phyloP scores from a whole-genome alignment of 2,329 filamentous ascomycete species.

The Sporothrix sp. region DNA sequence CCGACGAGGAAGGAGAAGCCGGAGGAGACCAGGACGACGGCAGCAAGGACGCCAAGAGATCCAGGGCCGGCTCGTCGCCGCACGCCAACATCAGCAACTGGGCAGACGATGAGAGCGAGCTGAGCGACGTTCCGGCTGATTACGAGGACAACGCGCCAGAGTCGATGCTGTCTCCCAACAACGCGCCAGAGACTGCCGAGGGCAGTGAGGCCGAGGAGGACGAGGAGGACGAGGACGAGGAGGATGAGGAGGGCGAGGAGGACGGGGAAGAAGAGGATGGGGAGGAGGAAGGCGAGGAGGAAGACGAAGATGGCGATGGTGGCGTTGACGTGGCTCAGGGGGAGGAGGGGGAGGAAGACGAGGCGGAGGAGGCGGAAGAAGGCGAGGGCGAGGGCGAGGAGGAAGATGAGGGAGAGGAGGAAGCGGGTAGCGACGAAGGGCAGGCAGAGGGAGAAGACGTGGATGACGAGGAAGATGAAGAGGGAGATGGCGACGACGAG shows the following conservation, averaged over 20 bases:
- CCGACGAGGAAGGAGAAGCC: conserved; percentile 7
- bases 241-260: conserved; percentile 25
- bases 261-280: conserved; percentile 25
- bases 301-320: not conserved
- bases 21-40: conserved; percentile 22
- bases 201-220: conserved; percentile 17
- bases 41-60: conserved; percentile 23
- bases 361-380: not conserved
- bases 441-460: not conserved
- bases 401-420: not conserved
- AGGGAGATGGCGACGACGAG: not conserved
- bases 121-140: conserved; percentile 53
- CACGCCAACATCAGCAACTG: conserved; percentile 54
- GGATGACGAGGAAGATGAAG: not conserved
- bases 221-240: conserved; percentile 22
- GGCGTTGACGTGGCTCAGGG: conserved; percentile 10
- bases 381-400: not conserved
- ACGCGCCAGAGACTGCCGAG: conserved; percentile 17
- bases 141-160: conserved; percentile 49
- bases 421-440: not conserved
- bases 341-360: conserved; percentile 5
- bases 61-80: conserved; percentile 35
- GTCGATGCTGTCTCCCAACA: conserved; percentile 43
- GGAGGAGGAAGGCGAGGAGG: not conserved
- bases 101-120: conserved; percentile 59